Evolutionary conservation across 2,329 filamentous ascomycete species (phyloP), one percentile per base, ranked within the genome.

Genomic region (Fusarium denticulatum): DNA sequence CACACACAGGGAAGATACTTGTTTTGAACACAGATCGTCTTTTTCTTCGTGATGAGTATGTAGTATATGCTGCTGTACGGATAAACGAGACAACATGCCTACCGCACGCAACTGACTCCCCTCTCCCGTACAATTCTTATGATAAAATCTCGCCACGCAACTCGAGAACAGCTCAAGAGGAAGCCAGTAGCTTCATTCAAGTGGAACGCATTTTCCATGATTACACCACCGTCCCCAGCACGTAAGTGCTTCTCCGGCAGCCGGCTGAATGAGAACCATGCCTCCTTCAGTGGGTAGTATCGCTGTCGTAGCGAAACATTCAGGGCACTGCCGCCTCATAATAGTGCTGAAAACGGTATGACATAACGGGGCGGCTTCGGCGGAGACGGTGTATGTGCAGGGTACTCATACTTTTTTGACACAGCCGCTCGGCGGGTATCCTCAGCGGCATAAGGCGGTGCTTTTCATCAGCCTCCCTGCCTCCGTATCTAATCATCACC

Each of bases 351-450:
- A 37, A 10, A 55, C 47, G 32, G 28, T 58, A 69, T 75, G 65
- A 74, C 71, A 77, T 76, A 73, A 69, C 71, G 43, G 60, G 69
- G 75, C 71, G 75, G 75, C 63, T 72, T 76, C 63, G 71, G 74
- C 74, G 74, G 69, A 75, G 69, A 65, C 57, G 71, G 62, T 72
- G 66, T 59, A 64, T 71, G 69, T 60, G 40, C 9, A 32, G n/a
- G 20, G 36, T 67, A 67, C 63, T 49, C 40, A 28, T 53, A 45
- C 36, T 34, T 36, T 58, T 57, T 60, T 56, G 24, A 52, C 74
- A 72, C 74, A 75, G 74, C 71, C 71, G 74, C 71, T 73, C 69
- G 52, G 57, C 72, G 67, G 72, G 62, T 72, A 73, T 69, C 37
- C 60, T 72, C 72, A 72, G 65, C 71, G 71, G 74, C 67, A 75